Evolutionary conservation across 2,329 filamentous ascomycete genomes (phyloP).

Genomic region (Nemania serpens): DNA sequence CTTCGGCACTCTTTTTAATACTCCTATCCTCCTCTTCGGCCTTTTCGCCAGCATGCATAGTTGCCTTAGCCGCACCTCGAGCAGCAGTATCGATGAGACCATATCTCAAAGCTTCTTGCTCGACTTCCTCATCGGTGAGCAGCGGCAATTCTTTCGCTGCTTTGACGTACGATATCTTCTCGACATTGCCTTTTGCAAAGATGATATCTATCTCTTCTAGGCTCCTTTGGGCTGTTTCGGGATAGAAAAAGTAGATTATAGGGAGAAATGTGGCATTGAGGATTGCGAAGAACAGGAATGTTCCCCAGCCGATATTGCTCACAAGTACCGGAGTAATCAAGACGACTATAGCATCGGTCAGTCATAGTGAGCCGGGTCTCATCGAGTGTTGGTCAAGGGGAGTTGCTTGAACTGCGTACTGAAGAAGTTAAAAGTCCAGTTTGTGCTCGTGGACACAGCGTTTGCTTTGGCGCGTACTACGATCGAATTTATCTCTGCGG

Average conservation of each 20-base stretch:
- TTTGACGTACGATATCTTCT: constrained; percentile 64
- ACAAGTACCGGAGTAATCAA: constrained; percentile 69
- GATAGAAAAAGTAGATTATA: constrained; percentile 55
- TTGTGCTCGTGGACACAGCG: constrained; percentile 59
- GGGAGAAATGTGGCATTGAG: constrained; percentile 45
- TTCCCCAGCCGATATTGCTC: constrained; percentile 59
- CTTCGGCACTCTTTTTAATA: constrained; percentile 23
- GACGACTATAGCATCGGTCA: constrained; percentile 45
- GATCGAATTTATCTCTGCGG: constrained; percentile 59
- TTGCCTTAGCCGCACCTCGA: constrained; percentile 12
- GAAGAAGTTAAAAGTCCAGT: constrained; percentile 49
- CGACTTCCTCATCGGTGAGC: constrained; percentile 56
- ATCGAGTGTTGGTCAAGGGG: not conserved
- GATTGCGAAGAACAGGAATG: constrained; percentile 53
- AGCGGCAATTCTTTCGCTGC: constrained; percentile 62
- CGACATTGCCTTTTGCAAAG: constrained; percentile 62
- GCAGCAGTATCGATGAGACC: constrained; percentile 41
- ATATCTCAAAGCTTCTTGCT: constrained; percentile 50
- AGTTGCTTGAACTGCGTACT: constrained; percentile 23
- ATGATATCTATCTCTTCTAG: constrained; percentile 64
- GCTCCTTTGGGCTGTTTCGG: constrained; percentile 54
- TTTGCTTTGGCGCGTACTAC: constrained; percentile 52
- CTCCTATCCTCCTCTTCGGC: constrained; percentile 32
- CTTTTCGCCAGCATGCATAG: constrained; percentile 28
- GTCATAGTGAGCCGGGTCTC: not conserved